Evolutionary conservation across 78 protist genomes (phyloP), one percentile per base, ranked within the genome.

Genomic region (Isochrysis galbana): DNA sequence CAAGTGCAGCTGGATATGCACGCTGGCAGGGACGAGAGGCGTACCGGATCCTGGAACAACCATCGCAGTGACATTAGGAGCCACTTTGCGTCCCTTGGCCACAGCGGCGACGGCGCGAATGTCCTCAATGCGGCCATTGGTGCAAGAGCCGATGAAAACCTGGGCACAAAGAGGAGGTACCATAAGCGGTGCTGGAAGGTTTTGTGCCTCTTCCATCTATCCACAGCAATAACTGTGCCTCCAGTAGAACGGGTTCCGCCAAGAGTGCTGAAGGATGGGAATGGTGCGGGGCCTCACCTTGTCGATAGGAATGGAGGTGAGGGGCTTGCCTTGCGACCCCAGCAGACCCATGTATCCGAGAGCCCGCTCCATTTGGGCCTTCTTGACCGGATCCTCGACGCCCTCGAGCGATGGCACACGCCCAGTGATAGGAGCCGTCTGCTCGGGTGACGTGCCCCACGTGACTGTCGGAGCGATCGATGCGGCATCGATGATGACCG

Each of bases 71-170:
- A 88, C 80, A 55, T 32, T 2, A 39, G 26, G 7, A 44, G 87
- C 93, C 25, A 91, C 95, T 72, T 44, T n/a, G 29, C 38, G 47
- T n/a, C 96, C 96, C 91, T 90, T 86, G 42, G 92, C 94, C 26
- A 95, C 93, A 25, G 77, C 91, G 10, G 96, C 96, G 44, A 77
- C 95, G 26, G 90, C 92, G 47, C 94, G 87, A 32, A 95, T 36
- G 93, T 95, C 96, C 69, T 92, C 93, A 45, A 91, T 91, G 46
- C 94, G 80, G 0, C 93, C 95, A 92, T 93, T 93, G 82, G 96
- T 95, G 93, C 96, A 95, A 5, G 93, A 89, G 74, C 96, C 96
- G 90, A 95, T 90, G 91, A 93, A 93, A 23, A 92, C 94, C 74
- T 90, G 51, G 69, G 90, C 32, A 5, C 29, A 11, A 2, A 17